Base-by-base conservation (phyloP, 345 rosid species). In the Punica granatum region DNA sequence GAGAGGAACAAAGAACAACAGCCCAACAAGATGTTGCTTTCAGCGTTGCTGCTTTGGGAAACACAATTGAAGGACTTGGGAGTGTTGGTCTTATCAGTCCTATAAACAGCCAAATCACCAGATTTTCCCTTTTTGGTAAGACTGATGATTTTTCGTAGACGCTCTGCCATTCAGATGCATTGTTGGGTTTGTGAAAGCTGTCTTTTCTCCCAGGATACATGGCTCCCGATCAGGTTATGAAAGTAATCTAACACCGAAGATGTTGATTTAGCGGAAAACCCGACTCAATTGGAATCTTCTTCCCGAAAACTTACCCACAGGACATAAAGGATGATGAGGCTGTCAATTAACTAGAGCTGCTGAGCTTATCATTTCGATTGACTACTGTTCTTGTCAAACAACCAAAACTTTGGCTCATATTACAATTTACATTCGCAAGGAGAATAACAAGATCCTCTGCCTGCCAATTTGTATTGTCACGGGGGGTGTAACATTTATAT, bases 401-500 rank as follows among this genome's bases (percentile, higher is more conserved):
- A 56, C 31, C 61, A 56, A 56, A 56, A 56, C 33, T 56, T 44
- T 56, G 2, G 34, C 58, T 51, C 51, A 37, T 34, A 34, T 36
- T 33, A 34, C 31, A 36, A 28, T 63, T 36, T 63, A 36, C 48
- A 36, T 25, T 63, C 32, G 13, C 33, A 33, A 34, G 11, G 65
- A 34, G 43, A 35, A 62, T 26, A 62, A 21, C 12, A 14, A 32
- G 28, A 62, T 34, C 39, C 30, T 63, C 36, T 56, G 25, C 19
- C 33, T 14, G 23, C 23, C 58, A n/a, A 51, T 56, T 15, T 30
- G 61, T 35, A n/a, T 39, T 14, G 71, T 19, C 31, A 25, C 31
- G 34, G 51, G 12, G 37, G 58, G 3, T n/a, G n/a, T 36, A 7
- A 35, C 21, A 49, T 64, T 60, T 58, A 91, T 68, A 91, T 87